Evolutionary conservation across 1,284 basidiomycete genomes (phyloP), one percentile per base, ranked within the genome.

Genomic region (Trichosporon inkin): DNA sequence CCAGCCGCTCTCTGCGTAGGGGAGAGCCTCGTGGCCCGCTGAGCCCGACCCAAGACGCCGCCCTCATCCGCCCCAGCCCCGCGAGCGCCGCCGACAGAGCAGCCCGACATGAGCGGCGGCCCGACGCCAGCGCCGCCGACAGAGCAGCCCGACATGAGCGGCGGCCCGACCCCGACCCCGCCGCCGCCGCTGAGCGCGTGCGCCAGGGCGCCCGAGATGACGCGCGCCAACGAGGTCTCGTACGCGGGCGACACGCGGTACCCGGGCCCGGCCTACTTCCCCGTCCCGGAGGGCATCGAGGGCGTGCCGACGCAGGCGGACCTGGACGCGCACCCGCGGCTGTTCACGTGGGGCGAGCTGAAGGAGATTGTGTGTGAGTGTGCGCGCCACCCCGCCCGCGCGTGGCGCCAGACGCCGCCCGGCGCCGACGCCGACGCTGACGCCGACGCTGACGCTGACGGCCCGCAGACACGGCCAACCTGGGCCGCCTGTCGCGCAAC

Each of bases 311-410:
- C 71, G 0, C 72, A 75, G 44, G 70, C 62, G 2, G 75, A 78
- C 61, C 67, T 77, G 8, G 77, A 76, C 56, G 72, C 73, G 5
- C 71, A 71, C 41, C 74, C 74, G 7, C 57, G 71, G 16, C 65
- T 76, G 67, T 77, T 73, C 61, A 75, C 73, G 10, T 78, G 74
- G 74, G 77, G 75, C n/a, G 69, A 75, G 56, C 58, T 77, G 38
- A 76, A 76, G 61, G 70, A 68, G 36, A 71, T 75, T 32, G 64
- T 78, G 38, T 41, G 71, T 73, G 61, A 68, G 67, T 64, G 28
- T n/a, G n/a, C n/a, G n/a, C n/a, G n/a, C n/a, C n/a, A n/a, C n/a
- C n/a, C n/a, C n/a, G n/a, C n/a, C n/a, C n/a, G n/a, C n/a, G n/a
- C n/a, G n/a, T n/a, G n/a, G n/a, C n/a, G n/a, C n/a, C n/a, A n/a